Conservation (phyloP, 129 eudicot genomes). For the Flaveria bidentis region DNA sequence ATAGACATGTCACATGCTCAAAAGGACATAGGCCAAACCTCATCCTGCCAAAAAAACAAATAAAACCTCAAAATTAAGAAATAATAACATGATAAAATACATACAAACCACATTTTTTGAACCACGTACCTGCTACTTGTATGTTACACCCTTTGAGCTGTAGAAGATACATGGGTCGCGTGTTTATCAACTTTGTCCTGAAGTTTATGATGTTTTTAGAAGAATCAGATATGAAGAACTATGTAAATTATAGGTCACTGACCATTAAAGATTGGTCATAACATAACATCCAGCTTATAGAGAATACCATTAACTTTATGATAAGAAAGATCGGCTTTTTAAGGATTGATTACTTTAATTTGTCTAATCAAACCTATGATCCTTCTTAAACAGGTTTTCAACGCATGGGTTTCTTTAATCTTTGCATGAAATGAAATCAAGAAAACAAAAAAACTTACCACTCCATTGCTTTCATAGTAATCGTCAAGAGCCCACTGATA, state of each 20-base stretch:
- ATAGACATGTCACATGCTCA: slow-evolving; percentile 18
- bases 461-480: slow-evolving; percentile 64
- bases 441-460: slow-evolving; percentile 40
- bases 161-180: slow-evolving; percentile 28
- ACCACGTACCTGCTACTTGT: slow-evolving; percentile 32
- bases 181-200: slow-evolving; percentile 44
- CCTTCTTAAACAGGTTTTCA: not conserved
- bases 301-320: too few relatives aligned
- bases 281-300: too few relatives aligned
- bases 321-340: not conserved
- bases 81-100: not conserved
- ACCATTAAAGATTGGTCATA: not conserved
- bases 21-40: slow-evolving; percentile 17
- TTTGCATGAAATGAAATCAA: not conserved
- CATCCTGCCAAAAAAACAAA: slow-evolving; percentile 15
- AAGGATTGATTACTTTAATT: slow-evolving; percentile 11
- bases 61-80: not conserved
- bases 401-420: slow-evolving; percentile 5
- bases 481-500: slow-evolving; percentile 95
- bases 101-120: not conserved
- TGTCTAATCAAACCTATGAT: not conserved
- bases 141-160: slow-evolving; percentile 43
- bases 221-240: not conserved
- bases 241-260: not conserved
- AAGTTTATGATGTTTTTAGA: slow-evolving; percentile 2